Conservation (phyloP, 352 stramenopile species). For the Pythium dissimile region DNA sequence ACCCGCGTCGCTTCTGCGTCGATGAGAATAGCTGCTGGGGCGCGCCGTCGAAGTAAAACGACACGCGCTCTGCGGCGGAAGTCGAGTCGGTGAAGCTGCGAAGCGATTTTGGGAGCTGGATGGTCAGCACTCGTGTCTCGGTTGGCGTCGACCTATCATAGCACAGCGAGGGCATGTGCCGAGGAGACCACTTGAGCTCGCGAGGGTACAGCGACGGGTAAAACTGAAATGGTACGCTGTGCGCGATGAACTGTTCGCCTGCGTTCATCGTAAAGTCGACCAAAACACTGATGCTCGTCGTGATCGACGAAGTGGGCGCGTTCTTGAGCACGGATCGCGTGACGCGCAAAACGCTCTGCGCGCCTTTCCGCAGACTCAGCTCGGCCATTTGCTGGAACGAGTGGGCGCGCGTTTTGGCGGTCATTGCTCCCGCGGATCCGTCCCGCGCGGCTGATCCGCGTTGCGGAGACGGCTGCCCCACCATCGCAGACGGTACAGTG, state of each 20-base stretch:
- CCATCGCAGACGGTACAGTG: background rate
- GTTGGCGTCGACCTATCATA: conserved; percentile 33
- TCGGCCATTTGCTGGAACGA: conserved; percentile 59
- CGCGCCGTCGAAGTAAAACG: conserved; percentile 53
- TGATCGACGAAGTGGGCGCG: background rate
- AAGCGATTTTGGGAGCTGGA: conserved; percentile 50
- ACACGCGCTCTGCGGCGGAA: conserved; percentile 38
- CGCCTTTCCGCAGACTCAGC: conserved; percentile 31
- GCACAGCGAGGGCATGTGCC: conserved; percentile 46
- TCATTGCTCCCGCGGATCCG: background rate
- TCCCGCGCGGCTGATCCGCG: background rate
- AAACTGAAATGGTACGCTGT: conserved; percentile 67
- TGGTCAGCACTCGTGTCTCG: conserved; percentile 40
- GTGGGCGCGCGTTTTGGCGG: conserved; percentile 40
- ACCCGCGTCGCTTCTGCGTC: conserved; percentile 34
- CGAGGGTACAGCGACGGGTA: conserved; percentile 41
- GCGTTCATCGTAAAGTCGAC: conserved; percentile 76
- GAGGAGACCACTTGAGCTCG: conserved; percentile 54
- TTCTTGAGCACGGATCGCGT: conserved; percentile 23
- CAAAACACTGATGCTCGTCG: conserved; percentile 36
- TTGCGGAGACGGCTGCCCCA: background rate
- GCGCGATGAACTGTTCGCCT: conserved; percentile 72
- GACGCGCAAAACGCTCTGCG: conserved; percentile 17
- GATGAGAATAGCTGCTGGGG: conserved; percentile 31
- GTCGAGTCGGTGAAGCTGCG: conserved; percentile 32